Conservation (phyloP, 23 red algal genomes). For the Gracilaria domingensis region DNA sequence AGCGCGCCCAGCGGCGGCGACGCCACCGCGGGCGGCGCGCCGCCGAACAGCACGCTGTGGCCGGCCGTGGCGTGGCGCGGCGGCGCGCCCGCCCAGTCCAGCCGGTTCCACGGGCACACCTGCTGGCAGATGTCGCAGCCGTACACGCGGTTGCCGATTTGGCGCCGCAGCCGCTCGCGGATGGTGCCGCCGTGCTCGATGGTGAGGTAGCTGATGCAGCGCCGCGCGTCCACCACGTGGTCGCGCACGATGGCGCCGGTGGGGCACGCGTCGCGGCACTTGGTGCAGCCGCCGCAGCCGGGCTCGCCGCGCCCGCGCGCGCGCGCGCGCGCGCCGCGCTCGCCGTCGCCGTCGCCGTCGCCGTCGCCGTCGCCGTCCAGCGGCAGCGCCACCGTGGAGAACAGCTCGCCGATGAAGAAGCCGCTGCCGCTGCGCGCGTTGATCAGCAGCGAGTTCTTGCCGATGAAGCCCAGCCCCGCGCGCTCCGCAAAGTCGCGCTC, state of each 20-base stretch:
- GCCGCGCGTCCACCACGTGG: slow-evolving; percentile 85
- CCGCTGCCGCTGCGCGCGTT: slow-evolving; percentile 85
- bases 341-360: slow-evolving; percentile 54
- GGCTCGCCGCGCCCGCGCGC: slow-evolving; percentile 25
- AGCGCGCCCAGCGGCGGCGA: slow-evolving; percentile 72
- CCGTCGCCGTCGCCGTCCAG: slow-evolving; percentile 57
- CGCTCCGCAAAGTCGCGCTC: slow-evolving; percentile 88
- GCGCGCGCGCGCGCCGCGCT: background rate
- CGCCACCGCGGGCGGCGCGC: slow-evolving; percentile 25
- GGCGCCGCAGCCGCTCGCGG: slow-evolving; percentile 53
- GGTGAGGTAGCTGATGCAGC: slow-evolving; percentile 96
- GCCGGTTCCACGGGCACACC: slow-evolving; percentile 96
- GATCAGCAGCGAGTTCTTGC: slow-evolving; percentile 97
- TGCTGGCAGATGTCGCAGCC: slow-evolving; percentile 98
- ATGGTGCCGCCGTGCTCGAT: slow-evolving; percentile 90
- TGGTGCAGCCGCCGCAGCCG: slow-evolving; percentile 83
- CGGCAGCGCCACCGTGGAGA: slow-evolving; percentile 87
- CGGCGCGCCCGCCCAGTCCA: slow-evolving; percentile 73
- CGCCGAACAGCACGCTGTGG: slow-evolving; percentile 72
- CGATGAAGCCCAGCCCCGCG: slow-evolving; percentile 91
- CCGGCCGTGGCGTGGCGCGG: background rate
- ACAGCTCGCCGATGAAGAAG: slow-evolving; percentile 95
- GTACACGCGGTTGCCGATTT: slow-evolving; percentile 87
- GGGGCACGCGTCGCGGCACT: slow-evolving; percentile 85
- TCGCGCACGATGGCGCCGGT: slow-evolving; percentile 83